These are phyloP conservation scores for Datura wrightii DNA, from an alignment of 257 asterid genomes.

Conservation along the genomic window DNA sequence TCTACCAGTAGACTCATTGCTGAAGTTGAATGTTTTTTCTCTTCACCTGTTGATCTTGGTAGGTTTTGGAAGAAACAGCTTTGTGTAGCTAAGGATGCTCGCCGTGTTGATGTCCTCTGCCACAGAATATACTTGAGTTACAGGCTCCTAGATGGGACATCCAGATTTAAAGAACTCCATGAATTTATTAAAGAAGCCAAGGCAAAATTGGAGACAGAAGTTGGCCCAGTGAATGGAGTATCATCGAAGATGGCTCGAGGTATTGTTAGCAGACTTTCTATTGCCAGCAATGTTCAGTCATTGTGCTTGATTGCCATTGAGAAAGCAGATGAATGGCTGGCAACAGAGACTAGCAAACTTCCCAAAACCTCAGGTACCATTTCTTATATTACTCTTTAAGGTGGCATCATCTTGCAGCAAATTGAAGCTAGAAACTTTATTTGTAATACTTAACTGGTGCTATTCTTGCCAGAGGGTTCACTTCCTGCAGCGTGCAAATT, in stretches of 20 bases:
- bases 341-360: conserved; percentile 48
- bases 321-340: conserved; percentile 71
- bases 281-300: conserved; percentile 73
- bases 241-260: conserved; percentile 93
- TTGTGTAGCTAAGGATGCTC: conserved; percentile 84
- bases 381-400: conserved; percentile 29
- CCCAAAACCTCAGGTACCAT: conserved; percentile 52
- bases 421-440: conserved; percentile 9
- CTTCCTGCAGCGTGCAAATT: conserved; percentile 89
- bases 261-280: conserved; percentile 82
- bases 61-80: conserved; percentile 94
- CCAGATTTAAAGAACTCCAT: conserved; percentile 78
- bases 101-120: conserved; percentile 80
- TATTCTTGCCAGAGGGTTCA: conserved; percentile 65
- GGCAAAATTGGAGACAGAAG: conserved; percentile 80
- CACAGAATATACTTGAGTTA: conserved; percentile 77
- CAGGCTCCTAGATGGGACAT: conserved; percentile 82
- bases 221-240: conserved; percentile 84
- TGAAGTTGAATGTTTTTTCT: conserved; percentile 1
- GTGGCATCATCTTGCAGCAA: neutral
- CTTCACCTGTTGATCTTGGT: conserved; percentile 38
- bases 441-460: conserved; percentile 19
- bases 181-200: conserved; percentile 75
- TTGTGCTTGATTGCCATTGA: conserved; percentile 84
- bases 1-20: neutral